Evolutionary conservation across 768 basidiomycete genomes (phyloP).

Genomic region (Boletus pseudopeckii): DNA sequence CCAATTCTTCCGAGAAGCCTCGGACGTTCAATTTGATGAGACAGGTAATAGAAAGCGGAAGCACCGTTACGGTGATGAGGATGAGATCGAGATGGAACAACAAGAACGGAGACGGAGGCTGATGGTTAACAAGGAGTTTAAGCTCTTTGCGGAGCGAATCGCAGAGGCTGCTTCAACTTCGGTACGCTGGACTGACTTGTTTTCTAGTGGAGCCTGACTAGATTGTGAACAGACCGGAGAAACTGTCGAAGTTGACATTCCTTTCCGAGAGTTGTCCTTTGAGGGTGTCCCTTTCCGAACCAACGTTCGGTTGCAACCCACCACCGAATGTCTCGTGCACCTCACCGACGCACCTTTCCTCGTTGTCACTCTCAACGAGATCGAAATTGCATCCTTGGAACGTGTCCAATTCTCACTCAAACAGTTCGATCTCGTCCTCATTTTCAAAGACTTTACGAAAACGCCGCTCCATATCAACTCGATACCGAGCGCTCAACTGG

Average conservation of each 20-base stretch:
- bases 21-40: constrained; percentile 97
- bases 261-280: constrained; percentile 96
- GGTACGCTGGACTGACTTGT: constrained; percentile 43
- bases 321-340: constrained; percentile 94
- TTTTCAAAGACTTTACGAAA: constrained; percentile 95
- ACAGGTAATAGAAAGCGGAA: constrained; percentile 99
- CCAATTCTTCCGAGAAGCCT: constrained; percentile 97
- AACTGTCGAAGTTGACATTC: constrained; percentile 89
- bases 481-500: constrained; percentile 84
- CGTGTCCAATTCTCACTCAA: constrained; percentile 94
- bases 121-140: constrained; percentile 91
- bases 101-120: constrained; percentile 90
- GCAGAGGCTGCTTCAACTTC: constrained; percentile 77
- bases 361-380: constrained; percentile 89
- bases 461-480: constrained; percentile 94
- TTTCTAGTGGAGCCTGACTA: not conserved
- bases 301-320: constrained; percentile 91
- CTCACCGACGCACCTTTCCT: constrained; percentile 95
- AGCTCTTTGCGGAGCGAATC: constrained; percentile 87
- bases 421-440: constrained; percentile 96
- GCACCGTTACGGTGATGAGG: constrained; percentile 96
- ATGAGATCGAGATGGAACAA: constrained; percentile 98
- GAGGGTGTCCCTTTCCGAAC: constrained; percentile 96
- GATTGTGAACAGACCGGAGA: constrained; percentile 60
- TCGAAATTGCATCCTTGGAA: constrained; percentile 95